These are phyloP conservation scores for Kurtzmaniella quercitrusa DNA, from an alignment of 1,139 yeast genomes.

Conservation along the genomic window DNA sequence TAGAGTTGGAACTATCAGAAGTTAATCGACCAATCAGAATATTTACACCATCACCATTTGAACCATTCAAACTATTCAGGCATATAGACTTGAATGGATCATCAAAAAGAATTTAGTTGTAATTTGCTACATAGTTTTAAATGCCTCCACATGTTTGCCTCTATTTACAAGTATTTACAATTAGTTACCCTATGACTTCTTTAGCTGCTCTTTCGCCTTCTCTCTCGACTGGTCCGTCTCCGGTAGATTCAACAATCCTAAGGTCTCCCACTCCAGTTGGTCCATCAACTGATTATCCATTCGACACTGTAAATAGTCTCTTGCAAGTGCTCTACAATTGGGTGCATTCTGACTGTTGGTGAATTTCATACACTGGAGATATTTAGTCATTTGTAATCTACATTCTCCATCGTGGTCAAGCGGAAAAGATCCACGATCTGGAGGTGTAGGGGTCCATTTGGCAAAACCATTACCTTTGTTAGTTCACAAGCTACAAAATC, in stretches of 20 bases:
- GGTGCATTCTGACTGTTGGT: conserved; percentile 84
- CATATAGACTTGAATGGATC: too few species aligned
- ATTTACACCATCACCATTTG: too few species aligned
- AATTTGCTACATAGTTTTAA: too few species aligned
- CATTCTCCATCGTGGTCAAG: conserved; percentile 91
- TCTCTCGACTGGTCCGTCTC: conserved; percentile 16
- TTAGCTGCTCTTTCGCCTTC: conserved; percentile 1
- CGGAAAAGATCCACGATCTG: conserved; percentile 95
- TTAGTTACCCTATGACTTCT: not conserved
- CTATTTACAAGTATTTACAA: conserved; percentile 1
- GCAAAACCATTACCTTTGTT: conserved; percentile 30
- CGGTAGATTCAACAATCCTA: conserved; percentile 66
- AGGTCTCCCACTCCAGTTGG: conserved; percentile 70
- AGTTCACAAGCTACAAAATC: not conserved
- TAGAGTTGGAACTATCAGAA: too few species aligned
- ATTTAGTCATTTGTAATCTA: conserved; percentile 65
- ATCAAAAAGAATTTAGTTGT: too few species aligned
- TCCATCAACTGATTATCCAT: conserved; percentile 92
- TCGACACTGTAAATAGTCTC: conserved; percentile 75
- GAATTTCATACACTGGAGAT: conserved; percentile 72
- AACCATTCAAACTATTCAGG: too few species aligned
- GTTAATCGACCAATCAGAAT: too few species aligned
- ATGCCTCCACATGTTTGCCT: not conserved
- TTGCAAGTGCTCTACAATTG: conserved; percentile 81
- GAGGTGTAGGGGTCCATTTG: conserved; percentile 82